phyloP scores from a whole-genome alignment of 345 rosid species.

The Aquilaria yunnanensis region DNA sequence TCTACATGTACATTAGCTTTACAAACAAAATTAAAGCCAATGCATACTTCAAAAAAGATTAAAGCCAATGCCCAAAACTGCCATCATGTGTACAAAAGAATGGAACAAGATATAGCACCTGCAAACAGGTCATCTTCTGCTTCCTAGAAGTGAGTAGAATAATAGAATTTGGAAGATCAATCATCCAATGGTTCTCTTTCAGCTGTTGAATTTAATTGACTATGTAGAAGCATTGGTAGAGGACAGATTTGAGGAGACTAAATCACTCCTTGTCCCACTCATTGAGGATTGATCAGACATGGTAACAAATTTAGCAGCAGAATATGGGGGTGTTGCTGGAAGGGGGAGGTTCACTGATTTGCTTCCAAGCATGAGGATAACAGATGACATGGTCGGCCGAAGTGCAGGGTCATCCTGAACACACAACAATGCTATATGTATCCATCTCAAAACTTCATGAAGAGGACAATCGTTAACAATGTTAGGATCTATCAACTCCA shows the following conservation, averaged over 20 bases:
- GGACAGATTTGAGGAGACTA: slow-evolving; percentile 24
- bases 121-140: background rate
- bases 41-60: no score
- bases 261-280: slow-evolving; percentile 7
- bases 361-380: slow-evolving; percentile 46
- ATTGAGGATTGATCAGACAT: slow-evolving; percentile 22
- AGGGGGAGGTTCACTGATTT: slow-evolving; percentile 26
- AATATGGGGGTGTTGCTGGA: slow-evolving; percentile 24
- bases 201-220: background rate
- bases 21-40: no score
- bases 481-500: slow-evolving; percentile 29
- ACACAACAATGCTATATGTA: slow-evolving; percentile 41
- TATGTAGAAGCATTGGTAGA: slow-evolving; percentile 21
- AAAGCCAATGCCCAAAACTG: no score
- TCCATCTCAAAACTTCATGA: slow-evolving; percentile 31
- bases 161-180: background rate
- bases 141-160: background rate
- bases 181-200: background rate
- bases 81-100: no score
- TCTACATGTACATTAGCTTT: no score
- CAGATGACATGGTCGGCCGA: slow-evolving; percentile 40
- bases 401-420: slow-evolving; percentile 35
- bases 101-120: background rate
- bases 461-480: slow-evolving; percentile 11
- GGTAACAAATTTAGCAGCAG: slow-evolving; percentile 16